A percentile compares a stretch with the other conserved stretches of the same genome.
Conservation (phyloP, 1,284 basidiomycete genomes). For the Microstroma glucosiphilum region DNA sequence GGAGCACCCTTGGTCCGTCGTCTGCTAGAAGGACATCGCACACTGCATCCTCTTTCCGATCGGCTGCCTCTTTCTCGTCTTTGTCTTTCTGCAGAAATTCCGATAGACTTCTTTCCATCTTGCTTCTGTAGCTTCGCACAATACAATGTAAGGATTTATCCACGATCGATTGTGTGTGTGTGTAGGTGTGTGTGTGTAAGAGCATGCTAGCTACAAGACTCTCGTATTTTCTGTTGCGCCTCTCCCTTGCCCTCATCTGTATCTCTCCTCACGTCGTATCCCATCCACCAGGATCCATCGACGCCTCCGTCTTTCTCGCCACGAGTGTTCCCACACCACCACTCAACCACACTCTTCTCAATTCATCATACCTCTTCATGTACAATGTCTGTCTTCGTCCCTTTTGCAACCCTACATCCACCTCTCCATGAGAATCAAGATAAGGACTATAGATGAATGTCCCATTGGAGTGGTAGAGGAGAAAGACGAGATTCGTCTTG, state of each 20-base stretch:
- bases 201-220: too few species aligned
- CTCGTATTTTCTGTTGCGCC: too few species aligned
- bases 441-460: slow-evolving; percentile 85
- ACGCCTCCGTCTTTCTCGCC: slow-evolving; percentile 71
- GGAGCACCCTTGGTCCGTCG: slow-evolving; percentile 69
- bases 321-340: slow-evolving; percentile 86
- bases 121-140: too few species aligned
- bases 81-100: too few species aligned
- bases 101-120: too few species aligned
- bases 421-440: slow-evolving; percentile 87
- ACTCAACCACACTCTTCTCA: slow-evolving; percentile 79
- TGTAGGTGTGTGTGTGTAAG: too few species aligned
- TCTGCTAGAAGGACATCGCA: not conserved
- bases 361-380: slow-evolving; percentile 79
- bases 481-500: slow-evolving; percentile 85
- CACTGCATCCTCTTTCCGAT: too few species aligned
- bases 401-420: slow-evolving; percentile 82
- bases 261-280: slow-evolving; percentile 2
- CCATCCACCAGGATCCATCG: slow-evolving; percentile 10
- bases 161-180: too few species aligned
- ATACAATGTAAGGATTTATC: too few species aligned
- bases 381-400: slow-evolving; percentile 85
- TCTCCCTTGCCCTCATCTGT: too few species aligned
- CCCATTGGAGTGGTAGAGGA: slow-evolving; percentile 81
- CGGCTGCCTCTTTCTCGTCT: too few species aligned